Conservation (phyloP, 805 yeast genomes). For the Yueomyces sp. region DNA sequence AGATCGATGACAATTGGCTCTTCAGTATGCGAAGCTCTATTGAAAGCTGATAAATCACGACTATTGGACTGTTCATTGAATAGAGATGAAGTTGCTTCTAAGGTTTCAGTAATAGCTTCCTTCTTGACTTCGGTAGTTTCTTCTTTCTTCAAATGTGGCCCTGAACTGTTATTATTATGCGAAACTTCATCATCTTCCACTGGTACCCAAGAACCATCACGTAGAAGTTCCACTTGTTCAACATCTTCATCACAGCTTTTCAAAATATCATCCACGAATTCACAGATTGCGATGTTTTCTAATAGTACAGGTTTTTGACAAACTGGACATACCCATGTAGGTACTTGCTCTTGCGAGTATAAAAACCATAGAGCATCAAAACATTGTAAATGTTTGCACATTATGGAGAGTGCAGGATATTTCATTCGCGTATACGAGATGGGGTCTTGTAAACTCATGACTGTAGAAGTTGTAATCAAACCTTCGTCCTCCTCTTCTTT, state of each 20-base stretch:
- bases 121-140: background rate
- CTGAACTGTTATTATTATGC: background rate
- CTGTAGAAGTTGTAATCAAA: constrained; percentile 49
- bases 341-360: constrained; percentile 61
- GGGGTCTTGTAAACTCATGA: constrained; percentile 66
- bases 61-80: too few species aligned
- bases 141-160: constrained; percentile 1
- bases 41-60: background rate
- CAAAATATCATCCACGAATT: constrained; percentile 54
- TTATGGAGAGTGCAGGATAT: constrained; percentile 55
- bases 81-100: background rate
- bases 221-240: constrained; percentile 51
- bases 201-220: constrained; percentile 64
- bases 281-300: constrained; percentile 57
- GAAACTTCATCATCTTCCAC: constrained; percentile 15
- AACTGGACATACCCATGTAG: constrained; percentile 83
- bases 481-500: constrained; percentile 55
- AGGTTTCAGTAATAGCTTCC: background rate
- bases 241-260: constrained; percentile 37
- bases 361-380: constrained; percentile 71
- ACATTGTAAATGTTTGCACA: constrained; percentile 75
- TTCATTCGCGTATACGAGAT: constrained; percentile 57
- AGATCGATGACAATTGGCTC: background rate
- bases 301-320: constrained; percentile 44
- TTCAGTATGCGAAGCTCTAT: background rate